Conservation (phyloP, 108 stramenopile genomes). For the Seminavis robusta region DNA sequence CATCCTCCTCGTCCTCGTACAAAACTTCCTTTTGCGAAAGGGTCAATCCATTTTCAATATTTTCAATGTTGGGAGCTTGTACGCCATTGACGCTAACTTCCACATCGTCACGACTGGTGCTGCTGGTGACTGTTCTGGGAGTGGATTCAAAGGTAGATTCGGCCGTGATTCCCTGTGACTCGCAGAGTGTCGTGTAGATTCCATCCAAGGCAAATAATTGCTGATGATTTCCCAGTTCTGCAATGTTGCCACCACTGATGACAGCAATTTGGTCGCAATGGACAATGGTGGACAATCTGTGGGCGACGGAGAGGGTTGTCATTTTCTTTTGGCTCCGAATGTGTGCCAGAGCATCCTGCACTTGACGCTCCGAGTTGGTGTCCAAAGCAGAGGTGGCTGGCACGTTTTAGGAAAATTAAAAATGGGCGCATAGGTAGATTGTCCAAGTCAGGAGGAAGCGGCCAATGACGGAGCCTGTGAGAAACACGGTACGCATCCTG, state of each 20-base stretch:
- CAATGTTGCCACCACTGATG: conserved; percentile 66
- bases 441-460: too few relatives aligned
- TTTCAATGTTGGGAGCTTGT: too few relatives aligned
- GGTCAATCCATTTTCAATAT: too few relatives aligned
- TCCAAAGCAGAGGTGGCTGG: conserved; percentile 68
- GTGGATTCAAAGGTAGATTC: too few relatives aligned
- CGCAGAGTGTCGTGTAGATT: conserved; percentile 27
- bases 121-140: too few relatives aligned
- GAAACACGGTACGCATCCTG: too few relatives aligned
- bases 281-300: conserved; percentile 89
- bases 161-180: conserved; percentile 23
- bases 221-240: conserved; percentile 88
- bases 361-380: conserved; percentile 58
- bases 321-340: conserved; percentile 46
- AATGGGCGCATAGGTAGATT: too few relatives aligned
- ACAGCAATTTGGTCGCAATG: conserved; percentile 90
- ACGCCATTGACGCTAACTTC: too few relatives aligned
- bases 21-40: too few relatives aligned
- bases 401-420: conserved; percentile 61
- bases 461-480: too few relatives aligned
- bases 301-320: conserved; percentile 89
- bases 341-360: conserved; percentile 73
- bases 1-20: too few relatives aligned
- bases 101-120: too few relatives aligned
- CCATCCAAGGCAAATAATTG: conserved; percentile 50